These are phyloP conservation scores for Ophiosphaerella herpotricha DNA, from an alignment of 2,329 filamentous ascomycete species.

Conservation along the genomic window DNA sequence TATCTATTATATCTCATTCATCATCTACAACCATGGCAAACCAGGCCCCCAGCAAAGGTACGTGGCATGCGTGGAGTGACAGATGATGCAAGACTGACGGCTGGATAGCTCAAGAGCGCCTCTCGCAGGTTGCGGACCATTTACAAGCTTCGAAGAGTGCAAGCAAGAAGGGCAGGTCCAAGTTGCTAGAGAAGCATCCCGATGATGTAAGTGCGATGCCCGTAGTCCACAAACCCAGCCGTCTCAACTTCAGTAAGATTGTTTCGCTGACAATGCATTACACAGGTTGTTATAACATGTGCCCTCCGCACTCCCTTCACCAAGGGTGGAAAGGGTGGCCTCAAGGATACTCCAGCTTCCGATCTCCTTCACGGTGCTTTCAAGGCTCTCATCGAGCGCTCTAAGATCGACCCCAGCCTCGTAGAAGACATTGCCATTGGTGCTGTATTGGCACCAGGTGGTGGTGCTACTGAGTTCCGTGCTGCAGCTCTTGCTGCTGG, in stretches of 20 bases:
- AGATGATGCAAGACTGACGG: neutral
- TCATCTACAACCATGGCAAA: slow-evolving; percentile 39
- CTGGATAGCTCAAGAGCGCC: slow-evolving; percentile 59
- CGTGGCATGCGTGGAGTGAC: neutral
- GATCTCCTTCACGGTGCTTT: slow-evolving; percentile 86
- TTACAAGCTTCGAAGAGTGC: slow-evolving; percentile 45
- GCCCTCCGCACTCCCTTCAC: slow-evolving; percentile 91
- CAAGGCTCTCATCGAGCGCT: slow-evolving; percentile 79
- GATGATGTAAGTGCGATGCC: slow-evolving; percentile 55
- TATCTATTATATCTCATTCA: neutral
- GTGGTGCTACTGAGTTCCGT: slow-evolving; percentile 95
- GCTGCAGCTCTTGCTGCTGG: slow-evolving; percentile 89
- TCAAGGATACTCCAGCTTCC: slow-evolving; percentile 90
- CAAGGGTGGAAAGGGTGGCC: slow-evolving; percentile 88
- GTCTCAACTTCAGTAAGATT: too few relatives aligned
- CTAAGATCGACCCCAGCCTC: slow-evolving; percentile 81
- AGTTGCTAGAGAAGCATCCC: slow-evolving; percentile 58
- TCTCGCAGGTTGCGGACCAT: slow-evolving; percentile 63
- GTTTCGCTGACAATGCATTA: slow-evolving; percentile 3
- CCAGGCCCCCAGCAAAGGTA: slow-evolving; percentile 39
- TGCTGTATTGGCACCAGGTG: slow-evolving; percentile 87
- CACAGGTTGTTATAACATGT: slow-evolving; percentile 80
- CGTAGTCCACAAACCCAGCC: too few relatives aligned
- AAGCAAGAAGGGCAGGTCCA: slow-evolving; percentile 46
- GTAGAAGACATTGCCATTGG: slow-evolving; percentile 95